A percentile compares a stretch with the other conserved stretches of the same genome.
Conservation (phyloP, 2,329 filamentous ascomycete genomes). For the Clarireedia homoeocarpa region DNA sequence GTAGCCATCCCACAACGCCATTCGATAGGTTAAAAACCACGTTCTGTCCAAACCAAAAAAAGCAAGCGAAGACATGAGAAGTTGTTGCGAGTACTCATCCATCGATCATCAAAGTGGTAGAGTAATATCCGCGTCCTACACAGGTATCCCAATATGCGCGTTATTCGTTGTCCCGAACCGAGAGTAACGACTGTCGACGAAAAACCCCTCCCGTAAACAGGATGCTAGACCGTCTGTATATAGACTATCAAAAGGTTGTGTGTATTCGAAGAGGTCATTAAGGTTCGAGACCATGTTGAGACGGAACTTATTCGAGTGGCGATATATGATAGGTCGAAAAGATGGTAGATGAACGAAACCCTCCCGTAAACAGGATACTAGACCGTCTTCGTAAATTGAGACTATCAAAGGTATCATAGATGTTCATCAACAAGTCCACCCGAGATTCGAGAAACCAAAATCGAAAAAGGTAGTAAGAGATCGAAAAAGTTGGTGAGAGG, state of each 20-base stretch:
- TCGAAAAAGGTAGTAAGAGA: slow-evolving; percentile 16
- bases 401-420: slow-evolving; percentile 31
- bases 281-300: slow-evolving; percentile 19
- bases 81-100: background rate
- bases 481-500: slow-evolving; percentile 50
- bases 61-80: too few species aligned
- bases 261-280: slow-evolving; percentile 10
- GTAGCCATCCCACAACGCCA: too few species aligned
- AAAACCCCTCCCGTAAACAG: slow-evolving; percentile 31
- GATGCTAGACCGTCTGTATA: slow-evolving; percentile 29
- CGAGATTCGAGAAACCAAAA: slow-evolving; percentile 12
- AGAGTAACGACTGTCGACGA: slow-evolving; percentile 11
- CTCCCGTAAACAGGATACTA: slow-evolving; percentile 32
- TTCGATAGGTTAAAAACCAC: too few species aligned
- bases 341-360: slow-evolving; percentile 24
- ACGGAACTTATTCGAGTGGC: slow-evolving; percentile 9
- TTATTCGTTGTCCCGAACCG: background rate
- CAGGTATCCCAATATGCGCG: background rate
- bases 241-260: slow-evolving; percentile 30
- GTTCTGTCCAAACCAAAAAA: too few species aligned
- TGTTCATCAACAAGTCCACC: slow-evolving; percentile 11
- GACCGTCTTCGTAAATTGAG: slow-evolving; percentile 26
- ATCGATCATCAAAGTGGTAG: background rate
- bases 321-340: slow-evolving; percentile 15
- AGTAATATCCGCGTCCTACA: background rate